Evolutionary conservation across 257 asterid species (phyloP).

Genomic region (Fraxinus americana): DNA sequence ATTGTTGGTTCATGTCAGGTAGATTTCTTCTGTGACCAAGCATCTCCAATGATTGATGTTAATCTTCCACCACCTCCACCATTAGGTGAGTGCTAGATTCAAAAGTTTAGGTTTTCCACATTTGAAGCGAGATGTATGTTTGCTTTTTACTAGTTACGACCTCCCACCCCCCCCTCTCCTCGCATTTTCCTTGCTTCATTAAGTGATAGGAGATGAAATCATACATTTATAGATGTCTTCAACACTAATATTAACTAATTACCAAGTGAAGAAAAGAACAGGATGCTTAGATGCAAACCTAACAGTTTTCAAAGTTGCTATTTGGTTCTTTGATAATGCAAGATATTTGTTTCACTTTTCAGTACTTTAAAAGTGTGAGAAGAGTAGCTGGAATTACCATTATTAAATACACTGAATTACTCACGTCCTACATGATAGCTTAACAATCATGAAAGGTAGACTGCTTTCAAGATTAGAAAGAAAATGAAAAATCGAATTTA

Average conservation of each 20-base stretch:
- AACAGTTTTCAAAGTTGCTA: background rate
- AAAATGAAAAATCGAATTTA: background rate
- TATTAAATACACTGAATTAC: background rate
- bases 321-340: background rate
- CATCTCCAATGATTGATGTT: conserved; percentile 27
- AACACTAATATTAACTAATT: background rate
- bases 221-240: background rate
- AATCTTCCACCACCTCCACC: conserved; percentile 55
- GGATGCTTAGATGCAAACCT: background rate
- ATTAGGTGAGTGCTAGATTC: conserved; percentile 42
- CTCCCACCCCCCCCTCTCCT: background rate
- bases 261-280: background rate
- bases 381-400: background rate
- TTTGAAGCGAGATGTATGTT: background rate
- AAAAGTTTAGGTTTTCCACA: background rate
- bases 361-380: background rate
- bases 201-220: background rate
- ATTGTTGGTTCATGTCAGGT: conserved; percentile 25
- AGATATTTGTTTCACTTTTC: background rate
- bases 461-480: background rate
- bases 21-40: conserved; percentile 28
- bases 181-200: background rate
- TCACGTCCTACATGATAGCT: background rate
- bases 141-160: background rate
- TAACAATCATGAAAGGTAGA: background rate